These are phyloP conservation scores for Leucocoprinus birnbaumii DNA, from an alignment of 768 basidiomycete species.

Conservation along the genomic window DNA sequence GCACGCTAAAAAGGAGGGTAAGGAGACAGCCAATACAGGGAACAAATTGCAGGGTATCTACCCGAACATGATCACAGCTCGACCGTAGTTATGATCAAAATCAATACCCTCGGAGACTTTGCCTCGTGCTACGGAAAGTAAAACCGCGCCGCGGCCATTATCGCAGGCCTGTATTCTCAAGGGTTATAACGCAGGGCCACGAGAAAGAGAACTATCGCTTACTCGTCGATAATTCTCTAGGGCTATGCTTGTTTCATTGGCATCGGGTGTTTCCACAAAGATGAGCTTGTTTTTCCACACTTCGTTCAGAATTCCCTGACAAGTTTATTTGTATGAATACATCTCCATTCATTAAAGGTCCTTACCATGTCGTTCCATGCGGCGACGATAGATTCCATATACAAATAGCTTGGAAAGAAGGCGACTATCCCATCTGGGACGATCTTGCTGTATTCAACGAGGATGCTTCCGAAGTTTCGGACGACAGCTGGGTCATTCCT, in stretches of 20 bases:
- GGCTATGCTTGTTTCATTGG: conserved; percentile 97
- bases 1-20: conserved; percentile 54
- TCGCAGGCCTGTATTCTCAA: conserved; percentile 76
- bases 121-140: conserved; percentile 95
- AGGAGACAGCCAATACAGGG: conserved; percentile 13
- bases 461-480: conserved; percentile 96
- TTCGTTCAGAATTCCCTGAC: conserved; percentile 94
- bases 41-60: conserved; percentile 27
- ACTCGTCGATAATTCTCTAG: conserved; percentile 96
- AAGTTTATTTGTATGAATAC: not conserved
- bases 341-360: conserved; percentile 9
- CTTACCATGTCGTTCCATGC: conserved; percentile 99
- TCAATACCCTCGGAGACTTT: conserved; percentile 99
- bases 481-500: conserved; percentile 99
- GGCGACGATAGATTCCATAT: conserved; percentile 99
- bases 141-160: conserved; percentile 95
- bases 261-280: conserved; percentile 98
- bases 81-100: conserved; percentile 99
- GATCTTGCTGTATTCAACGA: conserved; percentile 96
- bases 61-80: conserved; percentile 99
- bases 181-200: not conserved
- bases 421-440: conserved; percentile 98
- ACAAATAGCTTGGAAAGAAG: conserved; percentile 98
- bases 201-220: conserved; percentile 4
- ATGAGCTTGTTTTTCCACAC: conserved; percentile 99